These are phyloP conservation scores for Stylosanthes scabra DNA, from an alignment of 331 rosid species.

Conservation along the genomic window DNA sequence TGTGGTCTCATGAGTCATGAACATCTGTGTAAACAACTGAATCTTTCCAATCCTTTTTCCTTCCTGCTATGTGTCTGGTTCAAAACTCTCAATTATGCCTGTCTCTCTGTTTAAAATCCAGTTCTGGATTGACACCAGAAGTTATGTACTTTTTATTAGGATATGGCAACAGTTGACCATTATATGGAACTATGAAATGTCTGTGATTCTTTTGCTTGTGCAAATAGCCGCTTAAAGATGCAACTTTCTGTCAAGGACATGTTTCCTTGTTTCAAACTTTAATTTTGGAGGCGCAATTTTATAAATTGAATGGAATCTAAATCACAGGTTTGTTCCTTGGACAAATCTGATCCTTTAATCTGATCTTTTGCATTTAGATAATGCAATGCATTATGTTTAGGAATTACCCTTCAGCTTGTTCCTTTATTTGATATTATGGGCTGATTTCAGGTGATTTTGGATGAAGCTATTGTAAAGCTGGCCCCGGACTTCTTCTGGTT, in stretches of 20 bases:
- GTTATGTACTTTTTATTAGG: neutral
- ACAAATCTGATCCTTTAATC: slow-evolving; percentile 15
- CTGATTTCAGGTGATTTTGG: slow-evolving; percentile 60
- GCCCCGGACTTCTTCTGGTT: slow-evolving; percentile 93
- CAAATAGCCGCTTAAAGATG: neutral
- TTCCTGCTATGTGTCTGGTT: slow-evolving; percentile 6
- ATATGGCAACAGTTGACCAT: neutral
- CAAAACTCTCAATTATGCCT: slow-evolving; percentile 1
- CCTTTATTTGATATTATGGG: slow-evolving; percentile 23
- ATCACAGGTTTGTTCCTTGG: no score
- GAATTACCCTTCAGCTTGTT: slow-evolving; percentile 8
- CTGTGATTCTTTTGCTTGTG: neutral
- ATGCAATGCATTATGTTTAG: slow-evolving; percentile 3
- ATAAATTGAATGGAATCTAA: no score
- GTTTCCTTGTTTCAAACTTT: neutral
- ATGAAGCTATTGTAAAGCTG: slow-evolving; percentile 88
- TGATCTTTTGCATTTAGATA: slow-evolving; percentile 23
- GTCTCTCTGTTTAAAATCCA: neutral
- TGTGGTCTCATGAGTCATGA: no score
- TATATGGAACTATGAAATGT: neutral
- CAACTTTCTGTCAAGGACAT: neutral
- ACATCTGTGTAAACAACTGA: no score
- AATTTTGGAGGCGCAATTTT: slow-evolving; percentile 12
- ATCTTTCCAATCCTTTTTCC: slow-evolving; percentile 24
- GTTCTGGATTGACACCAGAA: slow-evolving; percentile 3